phyloP scores from a whole-genome alignment of 2,329 filamentous ascomycete species.

The Diplodia seriata region DNA sequence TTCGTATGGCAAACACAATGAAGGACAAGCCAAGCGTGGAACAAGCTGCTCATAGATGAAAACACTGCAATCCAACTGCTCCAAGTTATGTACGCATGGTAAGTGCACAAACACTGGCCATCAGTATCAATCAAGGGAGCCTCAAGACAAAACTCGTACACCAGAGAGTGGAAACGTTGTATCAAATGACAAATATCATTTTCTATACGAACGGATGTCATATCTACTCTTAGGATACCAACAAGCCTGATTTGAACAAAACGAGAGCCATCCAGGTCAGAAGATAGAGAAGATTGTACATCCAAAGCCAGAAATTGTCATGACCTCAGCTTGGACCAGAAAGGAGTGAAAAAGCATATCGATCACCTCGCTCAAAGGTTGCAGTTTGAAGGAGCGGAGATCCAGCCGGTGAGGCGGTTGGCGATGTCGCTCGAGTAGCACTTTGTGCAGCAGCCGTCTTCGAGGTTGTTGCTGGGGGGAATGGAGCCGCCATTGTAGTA shows the following conservation, averaged over 20 bases:
- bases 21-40: neutral
- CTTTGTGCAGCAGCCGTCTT: conserved; percentile 54
- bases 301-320: neutral
- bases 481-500: conserved; percentile 60
- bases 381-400: conserved; percentile 36
- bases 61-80: neutral
- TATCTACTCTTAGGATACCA: neutral
- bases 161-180: neutral
- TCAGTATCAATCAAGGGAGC: neutral
- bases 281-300: neutral
- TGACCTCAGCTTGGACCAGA: neutral
- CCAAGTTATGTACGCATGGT: neutral
- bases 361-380: conserved; percentile 29
- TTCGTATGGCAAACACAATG: neutral
- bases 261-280: neutral
- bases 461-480: conserved; percentile 46
- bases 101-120: neutral
- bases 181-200: neutral
- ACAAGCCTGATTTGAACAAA: neutral
- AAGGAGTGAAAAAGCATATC: neutral
- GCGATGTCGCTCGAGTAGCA: conserved; percentile 62
- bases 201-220: neutral
- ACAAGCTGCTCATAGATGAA: neutral
- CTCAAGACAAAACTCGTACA: neutral
- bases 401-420: conserved; percentile 56